These are phyloP conservation scores for Eimeria sp. DNA, from an alignment of 169 alveolate species.

Conservation along the genomic window DNA sequence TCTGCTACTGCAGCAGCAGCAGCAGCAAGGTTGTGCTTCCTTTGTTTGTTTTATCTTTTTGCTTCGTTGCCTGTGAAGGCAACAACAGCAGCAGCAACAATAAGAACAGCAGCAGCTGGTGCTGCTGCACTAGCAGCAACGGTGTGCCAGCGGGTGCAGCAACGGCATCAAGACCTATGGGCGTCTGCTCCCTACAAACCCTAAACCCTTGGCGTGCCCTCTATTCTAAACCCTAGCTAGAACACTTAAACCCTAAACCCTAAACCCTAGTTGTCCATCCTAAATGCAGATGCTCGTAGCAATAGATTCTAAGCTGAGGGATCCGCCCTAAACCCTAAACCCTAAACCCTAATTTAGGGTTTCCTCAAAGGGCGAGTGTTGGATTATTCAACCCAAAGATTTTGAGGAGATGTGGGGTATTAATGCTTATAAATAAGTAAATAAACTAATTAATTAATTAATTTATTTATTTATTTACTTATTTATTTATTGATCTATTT, in stretches of 20 bases:
- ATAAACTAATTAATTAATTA: no score
- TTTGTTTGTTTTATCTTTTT: neutral
- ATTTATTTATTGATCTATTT: no score
- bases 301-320: neutral
- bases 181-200: neutral
- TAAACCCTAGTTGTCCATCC: neutral
- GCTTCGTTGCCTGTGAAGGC: neutral
- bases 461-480: no score
- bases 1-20: neutral
- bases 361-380: no score
- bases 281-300: neutral
- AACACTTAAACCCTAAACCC: constrained; percentile 15
- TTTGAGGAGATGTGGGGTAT: neutral
- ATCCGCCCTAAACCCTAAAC: neutral
- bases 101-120: neutral
- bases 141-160: neutral
- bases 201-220: neutral
- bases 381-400: neutral
- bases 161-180: neutral
- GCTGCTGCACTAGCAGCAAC: neutral
- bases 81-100: neutral
- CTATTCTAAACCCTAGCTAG: neutral
- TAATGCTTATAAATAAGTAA: no score
- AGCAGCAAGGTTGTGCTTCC: neutral
- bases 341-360: constrained; percentile 16